Evolutionary conservation across 805 yeast species (phyloP), one percentile per base, ranked within the genome.

Genomic region (Barnettozyma sucrosica): DNA sequence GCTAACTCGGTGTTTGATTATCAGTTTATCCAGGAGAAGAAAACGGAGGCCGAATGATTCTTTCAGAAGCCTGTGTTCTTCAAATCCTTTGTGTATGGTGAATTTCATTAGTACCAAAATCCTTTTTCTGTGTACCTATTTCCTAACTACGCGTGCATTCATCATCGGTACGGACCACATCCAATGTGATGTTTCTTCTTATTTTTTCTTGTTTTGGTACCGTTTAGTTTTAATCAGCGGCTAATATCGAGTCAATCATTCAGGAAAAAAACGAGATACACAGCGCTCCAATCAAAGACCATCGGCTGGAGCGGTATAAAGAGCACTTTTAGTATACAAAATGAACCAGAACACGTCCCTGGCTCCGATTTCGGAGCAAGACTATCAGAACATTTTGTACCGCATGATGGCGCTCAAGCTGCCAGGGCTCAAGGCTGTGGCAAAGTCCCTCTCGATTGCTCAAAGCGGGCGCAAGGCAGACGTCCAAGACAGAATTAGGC

Each of bases 391-490:
- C 33, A 39, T 37, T 25, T 26, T 39, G 42, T 39, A 20, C 33
- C 42, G 44, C 11, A 39, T 49, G 42, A 19, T 32, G 43, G 36
- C 51, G 20, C 44, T 57, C 19, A 76, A 74, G 54, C 79, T 81
- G 2, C 64, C 73, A 0, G 77, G 76, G 46, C 67, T 83, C 47
- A 81, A 81, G 61, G 71, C 66, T 18, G 57, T 83, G 1, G 75
- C 82, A 32, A 68, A 77, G 39, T 57, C 79, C 1, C 57, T 81
- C 16, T 74, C 75, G 2, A 62, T 83, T 18, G 64, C 78, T 2
- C 55, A 68, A 9, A 57, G 72, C 6, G 95, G 93, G 1, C 67
- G 80, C 34, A 88, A 87, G 63, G 72, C 74, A 19, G 83, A 77
- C 30, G 63, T 86, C 13, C 74, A 74, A 45, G 80, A 77, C 32